A percentile compares a stretch with the other conserved stretches of the same genome.
Evolutionary conservation across 345 rosid genomes (phyloP).

Genomic region (Reutealis trisperma): DNA sequence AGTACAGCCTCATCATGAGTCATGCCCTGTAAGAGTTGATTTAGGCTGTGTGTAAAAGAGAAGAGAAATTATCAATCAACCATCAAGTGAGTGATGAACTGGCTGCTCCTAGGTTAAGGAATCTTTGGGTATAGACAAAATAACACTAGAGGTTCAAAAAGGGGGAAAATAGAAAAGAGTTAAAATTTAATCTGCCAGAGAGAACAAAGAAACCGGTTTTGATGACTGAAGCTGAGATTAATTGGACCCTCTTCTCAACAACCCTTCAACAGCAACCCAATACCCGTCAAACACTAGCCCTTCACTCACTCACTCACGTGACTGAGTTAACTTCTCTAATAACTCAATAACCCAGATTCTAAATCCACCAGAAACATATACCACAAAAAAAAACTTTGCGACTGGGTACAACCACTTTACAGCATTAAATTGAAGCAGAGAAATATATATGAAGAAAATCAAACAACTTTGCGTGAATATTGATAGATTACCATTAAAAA

Average conservation of each 20-base stretch:
- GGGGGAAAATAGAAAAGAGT: neutral
- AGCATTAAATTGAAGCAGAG: neutral
- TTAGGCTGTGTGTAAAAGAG: neutral
- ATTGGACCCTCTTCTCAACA: constrained; percentile 4
- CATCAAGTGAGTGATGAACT: neutral
- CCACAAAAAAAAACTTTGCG: neutral
- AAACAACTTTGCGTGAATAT: neutral
- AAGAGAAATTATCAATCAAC: neutral
- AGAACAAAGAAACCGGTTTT: constrained; percentile 5
- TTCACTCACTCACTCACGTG: constrained; percentile 13
- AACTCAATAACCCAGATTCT: neutral
- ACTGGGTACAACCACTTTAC: neutral
- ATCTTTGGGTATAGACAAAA: neutral
- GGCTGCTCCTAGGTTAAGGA: neutral
- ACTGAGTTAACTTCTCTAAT: neutral
- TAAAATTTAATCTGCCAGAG: neutral
- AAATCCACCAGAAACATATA: neutral
- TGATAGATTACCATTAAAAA: neutral
- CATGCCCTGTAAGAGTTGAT: neutral
- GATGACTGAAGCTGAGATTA: constrained; percentile 3
- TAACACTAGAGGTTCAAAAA: neutral
- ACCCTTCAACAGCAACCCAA: constrained; percentile 32
- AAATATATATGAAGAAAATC: neutral
- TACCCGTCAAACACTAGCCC: neutral
- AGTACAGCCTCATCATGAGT: neutral